Evolutionary conservation across 768 basidiomycete genomes (phyloP).

Genomic region (Auricularia auricula-judae): DNA sequence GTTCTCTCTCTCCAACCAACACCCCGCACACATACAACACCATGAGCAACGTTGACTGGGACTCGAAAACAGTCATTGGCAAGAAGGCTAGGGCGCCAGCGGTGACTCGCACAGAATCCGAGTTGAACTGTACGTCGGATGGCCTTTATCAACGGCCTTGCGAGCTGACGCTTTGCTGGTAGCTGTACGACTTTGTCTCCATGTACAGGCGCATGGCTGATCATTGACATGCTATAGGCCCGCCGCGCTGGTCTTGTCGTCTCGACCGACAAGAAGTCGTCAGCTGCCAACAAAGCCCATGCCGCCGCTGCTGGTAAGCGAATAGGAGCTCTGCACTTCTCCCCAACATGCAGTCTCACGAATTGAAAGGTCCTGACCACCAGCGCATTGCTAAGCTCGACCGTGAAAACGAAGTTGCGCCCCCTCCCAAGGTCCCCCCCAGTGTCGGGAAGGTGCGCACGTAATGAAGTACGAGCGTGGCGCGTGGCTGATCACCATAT

Average conservation of each 20-base stretch:
- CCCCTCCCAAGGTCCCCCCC: constrained; percentile 68
- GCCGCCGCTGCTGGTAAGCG: constrained; percentile 35
- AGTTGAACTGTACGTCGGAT: constrained; percentile 36
- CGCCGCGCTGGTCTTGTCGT: constrained; percentile 67
- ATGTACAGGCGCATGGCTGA: constrained; percentile 6
- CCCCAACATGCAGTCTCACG: background rate
- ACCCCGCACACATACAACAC: background rate
- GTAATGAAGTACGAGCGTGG: constrained; percentile 10
- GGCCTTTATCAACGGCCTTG: constrained; percentile 10
- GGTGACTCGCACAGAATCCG: constrained; percentile 51
- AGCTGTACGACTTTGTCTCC: constrained; percentile 40
- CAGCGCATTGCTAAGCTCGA: constrained; percentile 90
- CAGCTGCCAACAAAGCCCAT: constrained; percentile 67
- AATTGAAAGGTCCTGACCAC: constrained; percentile 69
- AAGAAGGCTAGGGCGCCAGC: constrained; percentile 49
- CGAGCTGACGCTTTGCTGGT: constrained; percentile 2
- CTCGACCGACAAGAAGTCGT: constrained; percentile 71
- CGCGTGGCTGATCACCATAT: constrained; percentile 9
- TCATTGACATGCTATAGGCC: constrained; percentile 34
- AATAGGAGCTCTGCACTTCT: background rate
- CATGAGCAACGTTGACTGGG: constrained; percentile 41
- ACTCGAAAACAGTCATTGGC: constrained; percentile 63
- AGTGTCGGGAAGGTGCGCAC: constrained; percentile 55
- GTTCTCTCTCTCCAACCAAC: background rate
- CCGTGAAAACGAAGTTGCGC: constrained; percentile 90